A percentile compares a stretch with the other conserved stretches of the same genome.
phyloP scores from a whole-genome alignment of 2,329 filamentous ascomycete genomes.

The Dendryphion nanum region DNA sequence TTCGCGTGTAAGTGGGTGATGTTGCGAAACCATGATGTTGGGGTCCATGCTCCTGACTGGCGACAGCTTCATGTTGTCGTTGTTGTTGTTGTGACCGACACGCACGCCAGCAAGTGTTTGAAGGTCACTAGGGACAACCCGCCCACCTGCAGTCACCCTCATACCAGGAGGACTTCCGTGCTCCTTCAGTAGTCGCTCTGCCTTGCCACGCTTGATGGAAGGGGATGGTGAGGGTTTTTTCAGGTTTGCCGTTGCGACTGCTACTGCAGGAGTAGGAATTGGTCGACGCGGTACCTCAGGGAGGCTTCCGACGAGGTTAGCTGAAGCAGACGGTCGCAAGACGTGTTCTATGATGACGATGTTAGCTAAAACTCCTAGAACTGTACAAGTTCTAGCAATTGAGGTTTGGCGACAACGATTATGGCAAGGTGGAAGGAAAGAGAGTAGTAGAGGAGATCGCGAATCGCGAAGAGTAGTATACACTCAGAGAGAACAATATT shows the following conservation, averaged over 20 bases:
- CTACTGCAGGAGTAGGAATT: constrained; percentile 15
- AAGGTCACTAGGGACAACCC: constrained; percentile 50
- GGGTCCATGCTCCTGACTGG: constrained; percentile 17
- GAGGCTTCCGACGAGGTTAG: constrained; percentile 22
- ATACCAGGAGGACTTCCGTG: constrained; percentile 52
- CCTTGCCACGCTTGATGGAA: constrained; percentile 51
- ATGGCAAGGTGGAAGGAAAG: neutral
- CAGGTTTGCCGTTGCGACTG: constrained; percentile 13
- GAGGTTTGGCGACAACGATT: constrained; percentile 2
- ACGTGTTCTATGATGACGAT: too few species aligned
- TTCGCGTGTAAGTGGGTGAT: constrained; percentile 19
- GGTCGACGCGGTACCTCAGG: constrained; percentile 27
- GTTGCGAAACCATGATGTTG: constrained; percentile 24
- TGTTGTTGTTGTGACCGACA: constrained; percentile 31
- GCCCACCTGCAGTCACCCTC: constrained; percentile 53
- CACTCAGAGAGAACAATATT: neutral
- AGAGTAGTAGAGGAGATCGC: neutral
- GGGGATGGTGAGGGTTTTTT: constrained; percentile 49
- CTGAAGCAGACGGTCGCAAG: constrained; percentile 40
- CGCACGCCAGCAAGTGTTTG: constrained; percentile 29
- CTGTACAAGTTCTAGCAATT: too few species aligned
- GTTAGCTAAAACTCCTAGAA: too few species aligned
- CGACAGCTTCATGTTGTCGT: constrained; percentile 27
- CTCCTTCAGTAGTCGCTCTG: constrained; percentile 50
- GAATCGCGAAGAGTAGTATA: neutral